Evolutionary conservation across 1,284 basidiomycete genomes (phyloP).

Genomic region (Ustilago cynodontis): DNA sequence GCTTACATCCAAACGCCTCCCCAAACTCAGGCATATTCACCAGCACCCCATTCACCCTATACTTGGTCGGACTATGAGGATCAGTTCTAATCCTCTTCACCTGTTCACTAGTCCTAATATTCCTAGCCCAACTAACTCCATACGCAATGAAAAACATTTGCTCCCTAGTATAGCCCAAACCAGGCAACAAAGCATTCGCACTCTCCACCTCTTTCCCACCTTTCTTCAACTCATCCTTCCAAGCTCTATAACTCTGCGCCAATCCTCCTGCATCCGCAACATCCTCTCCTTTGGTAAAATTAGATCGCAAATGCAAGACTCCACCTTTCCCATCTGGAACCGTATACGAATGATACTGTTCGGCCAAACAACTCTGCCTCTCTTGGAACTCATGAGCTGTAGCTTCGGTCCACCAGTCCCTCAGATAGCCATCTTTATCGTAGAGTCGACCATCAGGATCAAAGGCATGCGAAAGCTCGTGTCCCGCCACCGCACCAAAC

Average conservation of each 20-base stretch:
- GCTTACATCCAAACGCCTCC: constrained; percentile 63
- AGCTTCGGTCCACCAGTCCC: constrained; percentile 80
- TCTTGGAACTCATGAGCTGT: constrained; percentile 86
- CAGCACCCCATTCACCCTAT: constrained; percentile 62
- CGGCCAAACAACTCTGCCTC: constrained; percentile 86
- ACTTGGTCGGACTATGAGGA: constrained; percentile 67
- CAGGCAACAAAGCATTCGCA: constrained; percentile 68
- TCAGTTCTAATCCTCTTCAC: constrained; percentile 64
- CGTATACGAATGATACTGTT: constrained; percentile 87
- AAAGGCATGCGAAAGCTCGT: constrained; percentile 81
- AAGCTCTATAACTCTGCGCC: constrained; percentile 69
- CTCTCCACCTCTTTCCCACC: constrained; percentile 56
- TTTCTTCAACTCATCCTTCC: constrained; percentile 61
- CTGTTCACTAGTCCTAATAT: constrained; percentile 58
- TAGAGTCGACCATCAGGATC: constrained; percentile 85
- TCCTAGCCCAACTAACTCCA: constrained; percentile 62
- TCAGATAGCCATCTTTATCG: constrained; percentile 74
- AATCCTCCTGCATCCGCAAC: constrained; percentile 74
- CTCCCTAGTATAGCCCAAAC: constrained; percentile 67
- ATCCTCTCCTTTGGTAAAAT: constrained; percentile 77
- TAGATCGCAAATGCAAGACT: constrained; percentile 83
- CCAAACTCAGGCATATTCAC: constrained; percentile 62
- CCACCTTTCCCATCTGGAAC: constrained; percentile 87
- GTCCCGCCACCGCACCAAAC: constrained; percentile 63
- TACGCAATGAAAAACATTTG: constrained; percentile 71